phyloP scores from a whole-genome alignment of 176 grass and related monocot genomes.

The Elymus sibiricus region DNA sequence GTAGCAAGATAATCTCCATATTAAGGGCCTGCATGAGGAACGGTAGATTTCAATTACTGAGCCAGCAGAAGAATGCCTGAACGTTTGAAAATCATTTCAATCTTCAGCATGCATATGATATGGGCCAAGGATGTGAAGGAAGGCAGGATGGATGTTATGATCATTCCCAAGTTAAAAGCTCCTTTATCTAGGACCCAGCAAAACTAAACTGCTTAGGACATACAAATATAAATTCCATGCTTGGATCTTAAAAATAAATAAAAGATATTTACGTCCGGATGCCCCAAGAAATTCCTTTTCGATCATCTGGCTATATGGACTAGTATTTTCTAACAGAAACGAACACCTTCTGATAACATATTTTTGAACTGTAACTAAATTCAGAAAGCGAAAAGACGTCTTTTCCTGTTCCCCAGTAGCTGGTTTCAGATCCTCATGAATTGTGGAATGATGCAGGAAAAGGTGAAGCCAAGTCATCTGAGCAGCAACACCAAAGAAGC shows the following conservation, averaged over 20 bases:
- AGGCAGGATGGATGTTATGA: background rate
- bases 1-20: background rate
- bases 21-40: background rate
- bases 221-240: background rate
- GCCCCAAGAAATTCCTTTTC: background rate
- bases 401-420: slow-evolving; percentile 71
- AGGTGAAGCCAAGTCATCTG: too few relatives aligned
- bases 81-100: background rate
- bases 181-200: background rate
- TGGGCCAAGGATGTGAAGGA: background rate
- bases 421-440: slow-evolving; percentile 79
- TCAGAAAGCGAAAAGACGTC: slow-evolving; percentile 43
- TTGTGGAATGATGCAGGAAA: too few relatives aligned
- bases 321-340: background rate
- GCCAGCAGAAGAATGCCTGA: background rate
- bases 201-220: background rate
- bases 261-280: background rate
- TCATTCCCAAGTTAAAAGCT: background rate
- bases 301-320: background rate
- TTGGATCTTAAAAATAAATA: background rate
- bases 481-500: too few relatives aligned
- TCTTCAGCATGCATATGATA: background rate
- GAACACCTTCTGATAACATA: background rate
- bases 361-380: background rate
- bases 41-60: too few relatives aligned